These are phyloP conservation scores for Smallanthus sonchifolius DNA, from an alignment of 129 eudicot genomes.

Conservation along the genomic window DNA sequence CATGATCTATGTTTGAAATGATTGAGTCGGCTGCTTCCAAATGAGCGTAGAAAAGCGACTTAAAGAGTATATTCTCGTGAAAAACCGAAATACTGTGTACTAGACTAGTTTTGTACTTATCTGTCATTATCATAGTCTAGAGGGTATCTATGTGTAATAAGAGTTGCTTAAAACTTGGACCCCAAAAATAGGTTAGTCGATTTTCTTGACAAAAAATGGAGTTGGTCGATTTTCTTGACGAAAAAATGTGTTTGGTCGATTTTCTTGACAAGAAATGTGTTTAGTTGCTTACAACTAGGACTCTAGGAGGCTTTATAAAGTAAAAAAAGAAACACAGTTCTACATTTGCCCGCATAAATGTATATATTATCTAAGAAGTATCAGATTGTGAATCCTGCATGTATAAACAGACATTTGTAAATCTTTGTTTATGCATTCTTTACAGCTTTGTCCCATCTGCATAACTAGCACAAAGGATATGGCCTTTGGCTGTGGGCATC, in stretches of 20 bases:
- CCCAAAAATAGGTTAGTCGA: not conserved
- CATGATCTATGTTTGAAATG: too few relatives aligned
- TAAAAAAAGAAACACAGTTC: not conserved
- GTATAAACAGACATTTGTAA: not conserved
- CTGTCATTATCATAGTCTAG: not conserved
- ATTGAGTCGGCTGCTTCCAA: too few relatives aligned
- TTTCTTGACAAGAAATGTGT: not conserved
- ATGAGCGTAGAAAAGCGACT: too few relatives aligned
- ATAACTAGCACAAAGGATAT: conserved; percentile 62
- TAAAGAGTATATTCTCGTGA: too few relatives aligned
- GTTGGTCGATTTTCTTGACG: not conserved
- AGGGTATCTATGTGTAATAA: not conserved
- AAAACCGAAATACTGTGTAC: too few relatives aligned
- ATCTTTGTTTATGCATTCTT: not conserved
- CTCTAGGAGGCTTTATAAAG: not conserved
- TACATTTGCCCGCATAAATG: not conserved
- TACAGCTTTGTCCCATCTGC: conserved; percentile 85
- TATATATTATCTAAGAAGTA: not conserved
- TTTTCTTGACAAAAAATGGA: not conserved
- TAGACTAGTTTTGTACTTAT: not conserved
- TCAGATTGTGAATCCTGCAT: not conserved
- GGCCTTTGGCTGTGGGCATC: conserved; percentile 97
- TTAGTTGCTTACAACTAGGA: not conserved
- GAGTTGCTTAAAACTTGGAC: not conserved
- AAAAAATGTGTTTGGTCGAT: not conserved